Evolutionary conservation across 305 asterid genomes (phyloP).

Genomic region (Fraxinus latifolia): DNA sequence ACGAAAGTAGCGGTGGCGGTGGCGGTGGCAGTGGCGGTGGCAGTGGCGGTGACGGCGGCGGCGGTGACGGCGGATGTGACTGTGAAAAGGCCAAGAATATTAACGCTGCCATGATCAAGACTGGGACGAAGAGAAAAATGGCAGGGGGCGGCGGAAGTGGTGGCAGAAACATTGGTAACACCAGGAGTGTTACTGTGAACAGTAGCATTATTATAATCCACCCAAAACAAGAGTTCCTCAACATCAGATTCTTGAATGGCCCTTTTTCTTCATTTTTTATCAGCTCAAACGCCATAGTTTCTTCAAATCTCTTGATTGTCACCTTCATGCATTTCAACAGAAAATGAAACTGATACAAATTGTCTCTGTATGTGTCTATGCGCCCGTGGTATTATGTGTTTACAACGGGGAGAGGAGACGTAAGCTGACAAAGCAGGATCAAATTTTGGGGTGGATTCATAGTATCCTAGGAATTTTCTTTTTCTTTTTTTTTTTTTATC

Average conservation of each 20-base stretch:
- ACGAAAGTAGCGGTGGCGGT: neutral
- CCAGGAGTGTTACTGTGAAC: conserved; percentile 32
- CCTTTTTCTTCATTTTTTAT: neutral
- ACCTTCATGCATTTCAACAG: neutral
- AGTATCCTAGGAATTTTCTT: conserved; percentile 27
- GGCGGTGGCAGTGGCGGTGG: no score
- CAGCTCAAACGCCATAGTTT: neutral
- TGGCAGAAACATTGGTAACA: conserved; percentile 47
- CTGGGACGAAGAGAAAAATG: conserved; percentile 41
- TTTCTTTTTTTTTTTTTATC: neutral
- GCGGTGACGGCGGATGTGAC: neutral
- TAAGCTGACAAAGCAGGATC: neutral
- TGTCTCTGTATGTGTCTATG: neutral
- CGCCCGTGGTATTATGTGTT: neutral
- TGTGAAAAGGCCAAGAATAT: conserved; percentile 36
- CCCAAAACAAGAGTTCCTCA: conserved; percentile 18
- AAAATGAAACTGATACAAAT: neutral
- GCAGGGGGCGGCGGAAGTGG: conserved; percentile 51
- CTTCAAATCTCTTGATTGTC: conserved; percentile 26
- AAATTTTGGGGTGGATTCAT: conserved; percentile 34
- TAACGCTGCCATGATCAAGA: conserved; percentile 43
- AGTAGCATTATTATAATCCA: conserved; percentile 18
- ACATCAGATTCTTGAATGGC: conserved; percentile 18
- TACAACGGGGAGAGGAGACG: conserved; percentile 17
- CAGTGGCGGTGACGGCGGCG: neutral